Percentiles rank a stretch among this genome's conserved stretches.
phyloP scores from a whole-genome alignment of 108 stramenopile species.

The Skeletonema potamos region DNA sequence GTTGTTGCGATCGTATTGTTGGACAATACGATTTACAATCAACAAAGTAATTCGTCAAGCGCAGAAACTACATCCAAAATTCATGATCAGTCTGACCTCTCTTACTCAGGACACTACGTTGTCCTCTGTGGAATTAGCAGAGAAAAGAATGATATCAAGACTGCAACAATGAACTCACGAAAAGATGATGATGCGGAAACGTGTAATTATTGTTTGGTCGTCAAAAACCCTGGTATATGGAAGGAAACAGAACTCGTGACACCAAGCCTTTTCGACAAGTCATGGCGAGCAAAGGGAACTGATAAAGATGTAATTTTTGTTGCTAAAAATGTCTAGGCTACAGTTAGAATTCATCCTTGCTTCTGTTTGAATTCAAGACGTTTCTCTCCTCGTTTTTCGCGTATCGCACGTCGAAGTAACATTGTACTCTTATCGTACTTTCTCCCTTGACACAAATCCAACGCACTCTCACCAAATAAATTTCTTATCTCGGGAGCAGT shows the following conservation, averaged over 20 bases:
- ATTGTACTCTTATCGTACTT: slow-evolving; percentile 25
- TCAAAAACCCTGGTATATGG: slow-evolving; percentile 45
- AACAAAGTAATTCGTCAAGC: background rate
- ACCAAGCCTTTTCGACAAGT: slow-evolving; percentile 51
- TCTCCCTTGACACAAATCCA: slow-evolving; percentile 41
- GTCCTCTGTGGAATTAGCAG: slow-evolving; percentile 61
- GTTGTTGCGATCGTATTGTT: slow-evolving; percentile 73
- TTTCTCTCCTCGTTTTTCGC: background rate
- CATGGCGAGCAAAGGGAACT: slow-evolving; percentile 75
- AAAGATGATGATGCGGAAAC: slow-evolving; percentile 2
- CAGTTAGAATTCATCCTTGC: background rate
- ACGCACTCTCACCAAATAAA: slow-evolving; percentile 47
- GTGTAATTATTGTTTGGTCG: slow-evolving; percentile 36
- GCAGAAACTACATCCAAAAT: background rate
- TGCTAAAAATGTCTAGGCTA: background rate
- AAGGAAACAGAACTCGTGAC: slow-evolving; percentile 39
- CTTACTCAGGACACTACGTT: slow-evolving; percentile 75
- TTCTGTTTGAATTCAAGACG: background rate
- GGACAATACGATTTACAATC: slow-evolving; percentile 54
- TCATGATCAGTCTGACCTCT: background rate
- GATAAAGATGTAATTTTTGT: slow-evolving; percentile 81
- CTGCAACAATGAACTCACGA: slow-evolving; percentile 15
- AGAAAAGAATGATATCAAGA: slow-evolving; percentile 30
- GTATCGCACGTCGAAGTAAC: background rate
- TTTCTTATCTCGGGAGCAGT: slow-evolving; percentile 24